Evolutionary conservation across 2,329 filamentous ascomycete genomes (phyloP).

Genomic region (Ilyonectria robusta): DNA sequence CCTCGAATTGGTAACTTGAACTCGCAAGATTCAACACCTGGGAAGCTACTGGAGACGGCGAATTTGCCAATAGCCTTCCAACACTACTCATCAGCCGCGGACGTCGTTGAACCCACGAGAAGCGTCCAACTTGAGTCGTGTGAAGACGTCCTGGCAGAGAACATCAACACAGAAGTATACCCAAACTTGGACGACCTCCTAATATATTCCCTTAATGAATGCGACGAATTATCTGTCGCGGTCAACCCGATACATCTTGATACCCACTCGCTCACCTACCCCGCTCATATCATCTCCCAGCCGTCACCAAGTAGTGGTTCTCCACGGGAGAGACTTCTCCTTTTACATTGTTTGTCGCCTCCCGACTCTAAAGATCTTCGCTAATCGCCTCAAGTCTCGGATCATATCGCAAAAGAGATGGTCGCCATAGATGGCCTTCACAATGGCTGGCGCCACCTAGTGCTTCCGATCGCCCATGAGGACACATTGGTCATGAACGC

Average conservation of each 20-base stretch:
- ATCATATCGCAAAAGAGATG: slow-evolving; percentile 32
- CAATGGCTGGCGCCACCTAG: slow-evolving; percentile 31
- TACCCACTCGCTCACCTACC: neutral
- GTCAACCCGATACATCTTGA: neutral
- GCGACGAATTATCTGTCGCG: neutral
- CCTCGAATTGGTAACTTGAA: neutral
- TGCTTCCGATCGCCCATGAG: slow-evolving; percentile 23
- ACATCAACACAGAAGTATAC: neutral
- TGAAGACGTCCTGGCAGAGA: neutral
- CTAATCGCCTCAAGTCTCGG: slow-evolving; percentile 14
- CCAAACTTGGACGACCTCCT: neutral
- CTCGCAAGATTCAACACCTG: neutral
- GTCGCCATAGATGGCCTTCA: slow-evolving; percentile 30
- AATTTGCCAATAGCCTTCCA: neutral
- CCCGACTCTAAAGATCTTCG: neutral
- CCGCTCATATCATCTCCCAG: slow-evolving; percentile 1
- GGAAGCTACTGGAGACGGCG: too few relatives aligned
- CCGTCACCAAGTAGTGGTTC: slow-evolving; percentile 17
- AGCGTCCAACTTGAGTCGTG: neutral
- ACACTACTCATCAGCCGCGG: neutral
- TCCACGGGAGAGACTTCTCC: slow-evolving; percentile 11
- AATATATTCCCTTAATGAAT: neutral
- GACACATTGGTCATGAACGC: slow-evolving; percentile 29
- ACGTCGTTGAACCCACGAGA: neutral
- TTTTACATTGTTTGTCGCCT: neutral